Evolutionary conservation across 345 rosid species (phyloP).

Genomic region (Eucalyptus sp.): DNA sequence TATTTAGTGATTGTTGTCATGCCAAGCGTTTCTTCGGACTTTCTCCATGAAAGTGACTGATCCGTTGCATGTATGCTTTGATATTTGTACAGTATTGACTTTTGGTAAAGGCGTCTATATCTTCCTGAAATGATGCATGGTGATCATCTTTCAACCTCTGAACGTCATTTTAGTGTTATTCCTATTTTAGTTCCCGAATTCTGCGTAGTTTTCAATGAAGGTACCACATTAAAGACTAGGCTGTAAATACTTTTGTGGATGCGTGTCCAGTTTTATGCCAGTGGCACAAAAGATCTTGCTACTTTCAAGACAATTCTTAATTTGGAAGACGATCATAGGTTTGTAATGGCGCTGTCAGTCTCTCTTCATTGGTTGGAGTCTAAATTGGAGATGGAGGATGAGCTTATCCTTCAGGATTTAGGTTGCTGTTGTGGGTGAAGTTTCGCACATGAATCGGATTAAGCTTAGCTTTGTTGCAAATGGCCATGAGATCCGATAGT

Average conservation of each 20-base stretch:
- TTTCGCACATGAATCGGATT: neutral
- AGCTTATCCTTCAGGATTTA: neutral
- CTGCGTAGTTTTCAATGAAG: neutral
- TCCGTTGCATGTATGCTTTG: neutral
- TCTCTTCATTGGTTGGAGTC: neutral
- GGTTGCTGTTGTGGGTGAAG: neutral
- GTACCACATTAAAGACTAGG: neutral
- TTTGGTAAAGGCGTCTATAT: neutral
- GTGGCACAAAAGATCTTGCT: neutral
- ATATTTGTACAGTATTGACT: neutral
- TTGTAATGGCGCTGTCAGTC: neutral
- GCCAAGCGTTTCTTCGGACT: neutral
- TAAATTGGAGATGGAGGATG: neutral
- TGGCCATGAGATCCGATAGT: neutral
- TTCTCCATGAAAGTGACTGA: neutral
- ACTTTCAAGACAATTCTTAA: neutral
- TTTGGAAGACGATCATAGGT: neutral
- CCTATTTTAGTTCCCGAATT: neutral
- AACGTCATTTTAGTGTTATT: neutral
- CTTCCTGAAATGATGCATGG: neutral
- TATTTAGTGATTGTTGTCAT: neutral
- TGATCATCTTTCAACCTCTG: neutral
- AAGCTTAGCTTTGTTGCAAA: neutral
- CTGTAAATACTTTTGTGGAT: neutral
- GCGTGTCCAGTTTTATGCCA: neutral